phyloP scores from a whole-genome alignment of 148 eudicot species.

The Persicaria tinctoria region DNA sequence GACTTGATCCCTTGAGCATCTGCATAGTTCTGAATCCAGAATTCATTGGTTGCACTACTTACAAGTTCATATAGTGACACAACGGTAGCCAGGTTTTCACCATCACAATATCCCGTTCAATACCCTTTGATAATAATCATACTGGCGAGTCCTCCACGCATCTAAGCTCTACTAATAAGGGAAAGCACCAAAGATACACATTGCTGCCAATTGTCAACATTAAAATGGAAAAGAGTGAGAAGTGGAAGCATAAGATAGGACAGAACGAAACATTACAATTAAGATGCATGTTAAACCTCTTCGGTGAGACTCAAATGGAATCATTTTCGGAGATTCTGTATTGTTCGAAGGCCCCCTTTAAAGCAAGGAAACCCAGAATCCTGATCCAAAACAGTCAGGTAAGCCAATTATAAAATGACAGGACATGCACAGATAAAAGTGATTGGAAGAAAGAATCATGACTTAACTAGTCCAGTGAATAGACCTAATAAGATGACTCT shows the following conservation, averaged over 20 bases:
- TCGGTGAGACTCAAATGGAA: slow-evolving; percentile 92
- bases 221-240: neutral
- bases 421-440: neutral
- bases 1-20: slow-evolving; percentile 1
- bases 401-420: neutral
- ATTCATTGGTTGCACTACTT: neutral
- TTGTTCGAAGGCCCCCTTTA: slow-evolving; percentile 96
- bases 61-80: no score
- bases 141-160: slow-evolving; percentile 97
- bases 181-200: slow-evolving; percentile 98
- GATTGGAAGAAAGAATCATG: neutral
- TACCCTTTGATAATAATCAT: slow-evolving; percentile 91
- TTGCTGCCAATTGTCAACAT: slow-evolving; percentile 61
- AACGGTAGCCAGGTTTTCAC: neutral
- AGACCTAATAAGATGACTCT: neutral
- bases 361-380: slow-evolving; percentile 99
- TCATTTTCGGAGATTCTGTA: slow-evolving; percentile 87
- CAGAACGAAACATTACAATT: neutral
- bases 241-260: slow-evolving; percentile 1
- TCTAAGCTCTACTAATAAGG: slow-evolving; percentile 96
- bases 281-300: slow-evolving; percentile 49
- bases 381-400: slow-evolving; percentile 30
- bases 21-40: neutral
- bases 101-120: slow-evolving; percentile 84
- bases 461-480: neutral